These are phyloP conservation scores for Xylariaceae sp. DNA, from an alignment of 2,329 filamentous ascomycete genomes.

Conservation along the genomic window DNA sequence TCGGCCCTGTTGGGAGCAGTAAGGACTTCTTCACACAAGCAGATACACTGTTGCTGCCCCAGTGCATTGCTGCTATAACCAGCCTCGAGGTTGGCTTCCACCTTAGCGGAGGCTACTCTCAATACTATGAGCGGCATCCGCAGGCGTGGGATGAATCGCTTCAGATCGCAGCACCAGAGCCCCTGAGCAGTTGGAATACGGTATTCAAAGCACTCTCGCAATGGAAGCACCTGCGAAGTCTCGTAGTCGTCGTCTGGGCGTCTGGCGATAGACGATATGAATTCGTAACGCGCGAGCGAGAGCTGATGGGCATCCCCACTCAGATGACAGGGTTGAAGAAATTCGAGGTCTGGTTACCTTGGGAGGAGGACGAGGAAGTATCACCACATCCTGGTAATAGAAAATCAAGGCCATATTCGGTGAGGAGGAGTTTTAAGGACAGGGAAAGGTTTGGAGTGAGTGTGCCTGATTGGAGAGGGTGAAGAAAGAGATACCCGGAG, in stretches of 20 bases:
- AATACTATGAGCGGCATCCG: conserved; percentile 18
- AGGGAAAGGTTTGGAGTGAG: conserved; percentile 19
- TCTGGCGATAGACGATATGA: conserved; percentile 20
- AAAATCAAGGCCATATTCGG: conserved; percentile 12
- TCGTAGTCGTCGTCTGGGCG: conserved; percentile 20
- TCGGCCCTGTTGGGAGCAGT: conserved; percentile 14
- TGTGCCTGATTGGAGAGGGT: conserved; percentile 18
- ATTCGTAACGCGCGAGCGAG: conserved; percentile 15
- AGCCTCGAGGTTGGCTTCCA: conserved; percentile 20
- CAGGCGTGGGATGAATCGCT: conserved; percentile 19
- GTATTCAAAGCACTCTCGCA: conserved; percentile 16
- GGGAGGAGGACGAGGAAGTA: conserved; percentile 13
- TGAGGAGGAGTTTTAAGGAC: conserved; percentile 17
- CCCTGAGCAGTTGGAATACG: conserved; percentile 16
- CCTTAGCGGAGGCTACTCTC: conserved; percentile 20
- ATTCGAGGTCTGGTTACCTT: conserved; percentile 21
- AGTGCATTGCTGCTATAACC: conserved; percentile 17
- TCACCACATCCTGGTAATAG: not conserved
- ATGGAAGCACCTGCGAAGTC: conserved; percentile 16
- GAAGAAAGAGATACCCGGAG: not conserved
- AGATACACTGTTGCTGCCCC: conserved; percentile 15
- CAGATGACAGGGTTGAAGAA: conserved; percentile 16
- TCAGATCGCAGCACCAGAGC: conserved; percentile 15
- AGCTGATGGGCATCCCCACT: conserved; percentile 19
- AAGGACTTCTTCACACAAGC: conserved; percentile 19